A percentile compares a stretch with the other conserved stretches of the same genome.
phyloP scores from a whole-genome alignment of 108 stramenopile genomes.

The Fistulifera pelliculosa region DNA sequence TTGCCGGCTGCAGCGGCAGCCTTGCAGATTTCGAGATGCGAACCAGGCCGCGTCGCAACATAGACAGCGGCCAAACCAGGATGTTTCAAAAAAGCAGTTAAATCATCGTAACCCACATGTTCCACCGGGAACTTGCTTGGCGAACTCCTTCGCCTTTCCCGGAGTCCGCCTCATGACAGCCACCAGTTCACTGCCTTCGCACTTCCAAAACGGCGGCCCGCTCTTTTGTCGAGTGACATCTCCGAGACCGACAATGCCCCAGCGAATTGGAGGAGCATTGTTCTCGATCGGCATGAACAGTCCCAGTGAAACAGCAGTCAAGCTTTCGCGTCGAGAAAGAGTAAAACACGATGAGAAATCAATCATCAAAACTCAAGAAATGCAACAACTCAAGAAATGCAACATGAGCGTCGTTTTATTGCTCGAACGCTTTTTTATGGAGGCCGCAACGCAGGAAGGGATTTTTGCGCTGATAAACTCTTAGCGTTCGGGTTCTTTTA shows the following conservation, averaged over 20 bases:
- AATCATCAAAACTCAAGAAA: too few relatives aligned
- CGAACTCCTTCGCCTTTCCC: conserved; percentile 32
- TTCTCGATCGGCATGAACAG: not conserved
- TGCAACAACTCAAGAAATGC: too few relatives aligned
- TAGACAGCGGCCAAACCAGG: conserved; percentile 40
- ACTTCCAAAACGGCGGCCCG: conserved; percentile 55
- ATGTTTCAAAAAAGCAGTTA: conserved; percentile 34
- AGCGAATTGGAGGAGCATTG: conserved; percentile 13
- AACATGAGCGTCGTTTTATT: too few relatives aligned
- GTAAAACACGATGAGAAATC: too few relatives aligned
- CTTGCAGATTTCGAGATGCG: conserved; percentile 33
- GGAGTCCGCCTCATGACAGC: conserved; percentile 58
- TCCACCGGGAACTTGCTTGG: conserved; percentile 5
- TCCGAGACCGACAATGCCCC: conserved; percentile 59
- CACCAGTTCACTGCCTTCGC: conserved; percentile 27
- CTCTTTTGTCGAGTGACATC: conserved; percentile 47
- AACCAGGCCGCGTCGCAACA: conserved; percentile 40
- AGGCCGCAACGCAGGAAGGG: too few relatives aligned
- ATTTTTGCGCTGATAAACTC: too few relatives aligned
- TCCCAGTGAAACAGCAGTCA: too few relatives aligned
- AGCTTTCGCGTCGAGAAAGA: too few relatives aligned
- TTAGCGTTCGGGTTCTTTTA: too few relatives aligned
- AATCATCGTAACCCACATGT: conserved; percentile 32
- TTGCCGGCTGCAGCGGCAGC: conserved; percentile 22
- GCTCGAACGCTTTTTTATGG: too few relatives aligned